Percentiles rank a stretch among this genome's conserved stretches.
Evolutionary conservation across 2,329 filamentous ascomycete species (phyloP).

Genomic region (Neofusicoccum sp.): DNA sequence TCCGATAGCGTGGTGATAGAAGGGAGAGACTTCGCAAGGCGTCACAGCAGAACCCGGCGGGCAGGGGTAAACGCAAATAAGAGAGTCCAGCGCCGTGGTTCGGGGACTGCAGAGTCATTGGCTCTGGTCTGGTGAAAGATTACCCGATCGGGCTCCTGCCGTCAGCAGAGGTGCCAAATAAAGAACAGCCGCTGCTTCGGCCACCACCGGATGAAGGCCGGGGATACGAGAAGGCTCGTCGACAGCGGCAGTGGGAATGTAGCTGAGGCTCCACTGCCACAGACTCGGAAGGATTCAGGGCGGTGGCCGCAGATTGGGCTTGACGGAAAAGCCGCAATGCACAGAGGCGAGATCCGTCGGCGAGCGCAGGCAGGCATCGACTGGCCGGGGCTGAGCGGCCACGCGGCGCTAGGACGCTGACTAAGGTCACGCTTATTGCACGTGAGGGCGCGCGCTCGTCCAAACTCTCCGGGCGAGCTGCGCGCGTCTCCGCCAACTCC

Average conservation of each 20-base stretch:
- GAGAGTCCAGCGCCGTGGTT: not conserved
- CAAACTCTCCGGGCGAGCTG: not conserved
- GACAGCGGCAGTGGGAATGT: no score
- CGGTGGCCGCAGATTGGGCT: not conserved
- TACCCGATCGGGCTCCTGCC: not conserved
- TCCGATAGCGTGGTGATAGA: not conserved
- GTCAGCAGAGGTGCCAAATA: slow-evolving; percentile 5
- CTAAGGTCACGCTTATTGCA: not conserved
- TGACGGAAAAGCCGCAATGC: not conserved
- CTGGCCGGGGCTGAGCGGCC: not conserved
- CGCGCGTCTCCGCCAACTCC: not conserved
- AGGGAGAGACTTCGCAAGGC: not conserved
- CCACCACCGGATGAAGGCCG: not conserved
- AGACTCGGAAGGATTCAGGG: not conserved
- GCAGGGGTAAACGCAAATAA: not conserved
- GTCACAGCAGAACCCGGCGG: not conserved
- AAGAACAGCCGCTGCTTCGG: not conserved
- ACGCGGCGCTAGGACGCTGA: not conserved
- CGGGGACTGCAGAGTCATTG: not conserved
- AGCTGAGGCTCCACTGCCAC: not conserved
- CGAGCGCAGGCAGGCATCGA: not conserved
- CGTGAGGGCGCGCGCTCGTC: not conserved
- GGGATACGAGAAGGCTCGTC: no score
- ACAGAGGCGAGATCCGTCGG: not conserved
- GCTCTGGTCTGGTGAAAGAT: not conserved